These are phyloP conservation scores for Malbranchea zuffiana DNA, from an alignment of 2,329 filamentous ascomycete species.

Conservation along the genomic window DNA sequence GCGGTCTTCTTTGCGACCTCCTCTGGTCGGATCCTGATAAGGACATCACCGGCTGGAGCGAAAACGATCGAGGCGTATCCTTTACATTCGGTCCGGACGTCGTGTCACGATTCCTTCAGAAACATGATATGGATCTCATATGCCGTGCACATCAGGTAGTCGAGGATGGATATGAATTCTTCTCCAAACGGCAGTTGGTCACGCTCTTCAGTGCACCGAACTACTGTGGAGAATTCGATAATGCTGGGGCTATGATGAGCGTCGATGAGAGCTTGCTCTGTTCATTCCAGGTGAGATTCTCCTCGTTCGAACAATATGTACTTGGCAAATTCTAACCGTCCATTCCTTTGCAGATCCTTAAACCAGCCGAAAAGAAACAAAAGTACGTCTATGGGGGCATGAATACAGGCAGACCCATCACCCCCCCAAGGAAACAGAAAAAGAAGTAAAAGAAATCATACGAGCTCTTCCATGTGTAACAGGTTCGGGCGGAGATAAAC, in stretches of 20 bases:
- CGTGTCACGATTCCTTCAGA: conserved; percentile 92
- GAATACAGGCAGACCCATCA: conserved; percentile 58
- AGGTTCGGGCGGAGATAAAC: conserved; percentile 92
- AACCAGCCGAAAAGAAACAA: conserved; percentile 99
- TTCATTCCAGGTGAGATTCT: conserved; percentile 76
- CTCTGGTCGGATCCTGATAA: conserved; percentile 99
- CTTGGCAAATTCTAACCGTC: conserved; percentile 12
- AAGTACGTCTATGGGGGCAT: conserved; percentile 84
- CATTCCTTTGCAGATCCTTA: conserved; percentile 63
- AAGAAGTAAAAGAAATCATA: conserved; percentile 57
- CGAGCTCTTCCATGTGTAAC: conserved; percentile 62
- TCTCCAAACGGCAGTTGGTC: conserved; percentile 94
- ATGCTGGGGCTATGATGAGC: conserved; percentile 99
- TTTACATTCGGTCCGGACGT: conserved; percentile 98
- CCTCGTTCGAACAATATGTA: conserved; percentile 2
- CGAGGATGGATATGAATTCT: conserved; percentile 98
- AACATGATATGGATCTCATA: conserved; percentile 99
- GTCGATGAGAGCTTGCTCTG: conserved; percentile 97
- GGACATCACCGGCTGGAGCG: conserved; percentile 97
- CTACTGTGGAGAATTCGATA: conserved; percentile 99
- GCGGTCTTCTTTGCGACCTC: conserved; percentile 91
- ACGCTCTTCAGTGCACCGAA: conserved; percentile 97
- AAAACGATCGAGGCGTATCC: conserved; percentile 96
- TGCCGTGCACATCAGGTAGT: conserved; percentile 98
- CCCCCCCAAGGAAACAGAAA: conserved; percentile 61